Evolutionary conservation across 2,329 filamentous ascomycete species (phyloP).

Genomic region (Alternaria sp.): DNA sequence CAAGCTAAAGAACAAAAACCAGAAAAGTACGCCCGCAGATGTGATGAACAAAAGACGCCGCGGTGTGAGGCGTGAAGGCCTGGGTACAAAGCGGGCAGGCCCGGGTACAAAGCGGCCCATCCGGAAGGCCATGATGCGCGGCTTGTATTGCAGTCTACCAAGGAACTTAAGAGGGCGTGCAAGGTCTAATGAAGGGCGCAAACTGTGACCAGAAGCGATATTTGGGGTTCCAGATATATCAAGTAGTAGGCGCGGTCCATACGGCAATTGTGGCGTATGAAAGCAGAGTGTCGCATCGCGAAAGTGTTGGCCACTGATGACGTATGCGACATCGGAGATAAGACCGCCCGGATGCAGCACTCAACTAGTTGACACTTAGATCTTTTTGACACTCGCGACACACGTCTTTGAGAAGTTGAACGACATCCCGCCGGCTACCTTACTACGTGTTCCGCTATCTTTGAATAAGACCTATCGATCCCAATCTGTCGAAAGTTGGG

Average conservation of each 20-base stretch:
- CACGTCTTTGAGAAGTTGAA: neutral
- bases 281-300: neutral
- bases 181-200: neutral
- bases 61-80: slow-evolving; percentile 19
- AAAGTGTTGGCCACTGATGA: slow-evolving; percentile 9
- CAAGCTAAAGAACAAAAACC: slow-evolving; percentile 48
- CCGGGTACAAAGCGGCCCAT: slow-evolving; percentile 13
- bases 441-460: neutral
- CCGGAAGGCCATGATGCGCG: slow-evolving; percentile 28
- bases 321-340: slow-evolving; percentile 10
- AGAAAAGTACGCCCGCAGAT: slow-evolving; percentile 39
- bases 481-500: neutral
- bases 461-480: no score
- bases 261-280: neutral
- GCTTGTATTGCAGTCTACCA: slow-evolving; percentile 47
- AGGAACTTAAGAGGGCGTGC: neutral
- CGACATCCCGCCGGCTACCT: no score
- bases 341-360: neutral
- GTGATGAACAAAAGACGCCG: slow-evolving; percentile 33
- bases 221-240: neutral
- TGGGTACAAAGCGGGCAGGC: neutral
- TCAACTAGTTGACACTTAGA: neutral
- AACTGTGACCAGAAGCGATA: neutral
- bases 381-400: neutral
- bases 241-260: neutral